Base-by-base conservation (phyloP, 345 rosid species). In the Pugionium dolabratum region DNA sequence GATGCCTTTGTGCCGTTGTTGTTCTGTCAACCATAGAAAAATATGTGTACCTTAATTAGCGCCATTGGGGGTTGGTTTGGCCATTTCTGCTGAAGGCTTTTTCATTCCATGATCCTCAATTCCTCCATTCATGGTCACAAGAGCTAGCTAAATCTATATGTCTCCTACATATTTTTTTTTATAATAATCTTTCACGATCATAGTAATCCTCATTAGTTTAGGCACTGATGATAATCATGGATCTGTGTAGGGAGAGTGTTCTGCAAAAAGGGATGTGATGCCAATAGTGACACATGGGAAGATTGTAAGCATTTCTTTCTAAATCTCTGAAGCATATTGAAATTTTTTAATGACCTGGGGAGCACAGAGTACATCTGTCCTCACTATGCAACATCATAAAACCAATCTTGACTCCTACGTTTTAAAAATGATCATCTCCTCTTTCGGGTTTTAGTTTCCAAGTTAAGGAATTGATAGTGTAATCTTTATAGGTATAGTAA, bases 201-300 rank as follows among this genome's bases (percentile, higher is more conserved):
- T 67, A 31, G 7, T n/a, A 46, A 52, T 46, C 11, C 0, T 4
- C 67, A 45, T 51, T 62, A 37, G 51, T 46, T 36, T 10, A 59
- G 57, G 11, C n/a, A 31, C 42, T 73, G 45, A 66, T 53, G 37
- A 53, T 36, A 30, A 6, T 10, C 32, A 1, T 42, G 45, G 44
- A 52, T 59, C 27, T 51, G 43, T 79, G 69, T 75, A 94, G 99
- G 99, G 99, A 85, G 99, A 76, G 95, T 94, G n/a, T 94, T 94
- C 71, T 94, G 99, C 90, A 94, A 94, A 72, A 94, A 94, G 75
- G 99, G 91, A 4, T 94, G 99, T 54, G 81, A 75, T 54, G 59
- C 92, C 3, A 93, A 88, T 9, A 88, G 93, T 64, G 96, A 90
- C 35, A 80, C 96, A 18, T 94, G 89, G 88, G 97, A 90, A 76